These are phyloP conservation scores for Tuber melanosporum DNA, from an alignment of 495 filamentous ascomycete species.

Conservation along the genomic window DNA sequence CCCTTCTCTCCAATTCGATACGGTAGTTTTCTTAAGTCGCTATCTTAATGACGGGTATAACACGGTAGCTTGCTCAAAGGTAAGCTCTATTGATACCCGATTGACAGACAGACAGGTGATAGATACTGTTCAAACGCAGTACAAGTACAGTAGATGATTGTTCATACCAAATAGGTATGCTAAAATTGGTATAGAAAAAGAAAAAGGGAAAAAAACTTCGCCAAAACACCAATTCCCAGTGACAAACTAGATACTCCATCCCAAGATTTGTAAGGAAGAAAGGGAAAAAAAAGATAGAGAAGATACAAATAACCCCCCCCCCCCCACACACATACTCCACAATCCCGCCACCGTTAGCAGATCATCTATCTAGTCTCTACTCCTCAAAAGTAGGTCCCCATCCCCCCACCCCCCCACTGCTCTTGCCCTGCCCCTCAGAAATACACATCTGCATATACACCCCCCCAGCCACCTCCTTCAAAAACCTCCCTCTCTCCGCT, in stretches of 20 bases:
- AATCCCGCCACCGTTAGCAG: not conserved
- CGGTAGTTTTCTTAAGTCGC: not conserved
- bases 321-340: not conserved
- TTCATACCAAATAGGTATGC: not conserved
- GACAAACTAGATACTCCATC: conserved; percentile 7
- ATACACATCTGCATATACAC: conserved; percentile 21
- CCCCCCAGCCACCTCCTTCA: conserved; percentile 19
- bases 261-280: not conserved
- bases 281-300: conserved; percentile 9
- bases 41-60: not conserved
- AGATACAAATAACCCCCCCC: not conserved
- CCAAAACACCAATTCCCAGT: conserved; percentile 6
- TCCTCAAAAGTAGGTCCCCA: conserved; percentile 30
- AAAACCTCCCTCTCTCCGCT: conserved; percentile 9
- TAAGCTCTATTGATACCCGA: not conserved
- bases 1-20: not conserved
- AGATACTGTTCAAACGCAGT: not conserved
- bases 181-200: conserved; percentile 11
- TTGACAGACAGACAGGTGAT: not conserved
- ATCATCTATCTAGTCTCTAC: conserved; percentile 9
- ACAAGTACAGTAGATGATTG: not conserved
- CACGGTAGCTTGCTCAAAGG: not conserved
- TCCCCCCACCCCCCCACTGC: not conserved
- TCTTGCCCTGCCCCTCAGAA: not conserved
- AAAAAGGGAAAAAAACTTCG: conserved; percentile 10